Base-by-base conservation (phyloP, 768 basidiomycete genomes). In the Mycena galopus region DNA sequence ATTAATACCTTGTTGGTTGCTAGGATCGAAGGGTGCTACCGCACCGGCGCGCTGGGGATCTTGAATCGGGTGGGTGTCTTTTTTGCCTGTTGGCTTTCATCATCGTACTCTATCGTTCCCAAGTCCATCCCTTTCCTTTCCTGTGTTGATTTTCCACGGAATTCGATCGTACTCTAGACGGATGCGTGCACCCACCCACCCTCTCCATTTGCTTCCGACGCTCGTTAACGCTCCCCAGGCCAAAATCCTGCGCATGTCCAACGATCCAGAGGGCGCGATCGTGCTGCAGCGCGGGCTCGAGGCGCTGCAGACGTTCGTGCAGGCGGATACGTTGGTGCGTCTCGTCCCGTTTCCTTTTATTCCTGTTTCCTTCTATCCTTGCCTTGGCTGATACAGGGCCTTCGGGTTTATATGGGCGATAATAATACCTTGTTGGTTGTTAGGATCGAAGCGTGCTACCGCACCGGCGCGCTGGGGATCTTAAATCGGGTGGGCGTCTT, bases 261-360 rank as follows among this genome's bases (percentile, higher is more conserved):
- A 86, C 60, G 87, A 94, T 73, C 83, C 91, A 0, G 84, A 88
- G n/a, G 88, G 86, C 10, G 93, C 94, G 1, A 94, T 95, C 29
- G 77, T 90, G 1, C 81, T 95, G 21, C 86, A 87, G 76, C 85
- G 83, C 16, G 92, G 92, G 4, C 81, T 95, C 39, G 82, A 83
- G 27, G 64, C 88, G 17, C 81, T 84, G 12, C 85, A 88, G 72
- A 84, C 85, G 0, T 95, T 94, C 78, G 85, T 83, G 21, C 93
- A 95, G 78, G 94, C 92, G 0, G 93, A 94, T 78, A 89, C 91
- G 23, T 78, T 94, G 76, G 93, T 93, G 78, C 61, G 86, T 75
- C 12, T 7, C 11, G 9, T 71, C 39, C 67, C 17, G 30, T 59
- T 17, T 37, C 23, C 8, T 57, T 33, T 32, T 12, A 8, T 50